A percentile compares a stretch with the other conserved stretches of the same genome.
phyloP scores from a whole-genome alignment of 805 yeast genomes.

The Diddensiella transvaalensis region DNA sequence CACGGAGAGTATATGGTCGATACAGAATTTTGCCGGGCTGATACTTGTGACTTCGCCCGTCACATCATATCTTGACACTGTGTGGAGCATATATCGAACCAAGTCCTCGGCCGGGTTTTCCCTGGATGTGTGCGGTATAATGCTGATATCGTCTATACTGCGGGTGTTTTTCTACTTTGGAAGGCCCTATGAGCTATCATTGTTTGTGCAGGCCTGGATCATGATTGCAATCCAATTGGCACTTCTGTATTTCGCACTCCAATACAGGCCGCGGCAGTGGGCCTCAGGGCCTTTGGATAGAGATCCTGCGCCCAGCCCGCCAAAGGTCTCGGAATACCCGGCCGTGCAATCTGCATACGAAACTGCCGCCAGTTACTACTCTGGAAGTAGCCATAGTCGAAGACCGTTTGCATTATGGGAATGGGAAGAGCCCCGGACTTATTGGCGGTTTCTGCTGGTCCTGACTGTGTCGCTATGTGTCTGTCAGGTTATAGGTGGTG shows the following conservation, averaged over 20 bases:
- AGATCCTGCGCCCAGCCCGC: slow-evolving; percentile 1
- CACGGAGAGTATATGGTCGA: slow-evolving; percentile 3
- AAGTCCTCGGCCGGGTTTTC: slow-evolving; percentile 77
- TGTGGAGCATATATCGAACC: slow-evolving; percentile 59
- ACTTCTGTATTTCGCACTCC: slow-evolving; percentile 59
- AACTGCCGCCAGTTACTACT: neutral
- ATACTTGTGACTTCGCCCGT: slow-evolving; percentile 78
- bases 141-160: slow-evolving; percentile 72
- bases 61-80: slow-evolving; percentile 82
- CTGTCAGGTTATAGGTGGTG: slow-evolving; percentile 39
- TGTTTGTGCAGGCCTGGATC: slow-evolving; percentile 73
- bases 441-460: slow-evolving; percentile 58
- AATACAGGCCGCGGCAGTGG: slow-evolving; percentile 26
- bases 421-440: slow-evolving; percentile 60
- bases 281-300: slow-evolving; percentile 20
- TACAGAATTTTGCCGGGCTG: slow-evolving; percentile 38
- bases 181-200: slow-evolving; percentile 75
- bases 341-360: neutral
- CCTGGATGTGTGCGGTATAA: slow-evolving; percentile 88
- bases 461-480: slow-evolving; percentile 43
- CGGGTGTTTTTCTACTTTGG: slow-evolving; percentile 74
- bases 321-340: slow-evolving; percentile 1
- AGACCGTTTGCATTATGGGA: slow-evolving; percentile 74
- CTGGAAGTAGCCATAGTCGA: slow-evolving; percentile 20
- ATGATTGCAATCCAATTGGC: slow-evolving; percentile 78